Evolutionary conservation across 768 basidiomycete genomes (phyloP), one percentile per base, ranked within the genome.

Genomic region (Dictyophora rubrovolvata): DNA sequence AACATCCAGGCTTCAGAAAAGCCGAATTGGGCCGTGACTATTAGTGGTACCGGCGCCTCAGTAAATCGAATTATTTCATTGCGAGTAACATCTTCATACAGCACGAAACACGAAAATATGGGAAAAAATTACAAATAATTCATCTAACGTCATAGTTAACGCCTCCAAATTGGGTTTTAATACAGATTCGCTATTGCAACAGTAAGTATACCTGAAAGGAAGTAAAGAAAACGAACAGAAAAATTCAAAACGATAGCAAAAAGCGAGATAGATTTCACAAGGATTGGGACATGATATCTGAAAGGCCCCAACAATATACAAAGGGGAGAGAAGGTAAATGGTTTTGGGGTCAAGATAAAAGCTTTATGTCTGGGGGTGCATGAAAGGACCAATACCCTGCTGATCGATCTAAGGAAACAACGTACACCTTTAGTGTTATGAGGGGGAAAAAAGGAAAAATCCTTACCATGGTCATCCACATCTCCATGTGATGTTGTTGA

Each of bases 401-500:
- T 59, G 57, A 10, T 59, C 57, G 20, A 59, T 59, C 57, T 59
- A 37, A 4, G 4, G 28, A 16, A 22, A 5, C 3, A 11, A 51
- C 18, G 23, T 50, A 50, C 49, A 50, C 7, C 21, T 22, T 22
- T 16, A 22, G 12, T 16, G 18, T 18, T 16, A 34, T 12, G 16
- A 12, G 16, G 16, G 14, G 12, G 50, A 34, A 51, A 18, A 20
- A 51, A 51, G 21, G 21, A 16, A 51, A 51, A 51, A 16, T 14
- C 4, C 77, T 73, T 54, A 80, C 79, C 58, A 73, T 72, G 48
- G 72, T 72, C 70, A 75, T 71, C 80, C 75, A 76, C 61, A 73
- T 67, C 57, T 67, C 68, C 62, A 69, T 69, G 14, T 42, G 42
- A 12, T 42, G 42, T 33, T 62, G 65, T 33, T 63, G 56, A 33